A percentile compares a stretch with the other conserved stretches of the same genome.
Evolutionary conservation across 768 basidiomycete genomes (phyloP).

Genomic region (Boletus rufocinnamomeus): DNA sequence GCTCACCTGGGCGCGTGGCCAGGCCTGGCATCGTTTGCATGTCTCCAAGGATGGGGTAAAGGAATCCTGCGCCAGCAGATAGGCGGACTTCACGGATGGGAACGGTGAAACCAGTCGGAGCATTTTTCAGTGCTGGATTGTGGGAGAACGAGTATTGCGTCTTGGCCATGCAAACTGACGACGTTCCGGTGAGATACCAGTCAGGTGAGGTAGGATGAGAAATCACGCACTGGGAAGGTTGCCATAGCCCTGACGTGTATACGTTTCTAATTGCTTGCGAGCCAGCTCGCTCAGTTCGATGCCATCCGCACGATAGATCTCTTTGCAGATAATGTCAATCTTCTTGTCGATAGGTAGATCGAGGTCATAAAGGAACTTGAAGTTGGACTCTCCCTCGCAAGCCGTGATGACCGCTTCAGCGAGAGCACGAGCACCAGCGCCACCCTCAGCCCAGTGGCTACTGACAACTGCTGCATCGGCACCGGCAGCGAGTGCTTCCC

Average conservation of each 20-base stretch:
- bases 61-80: constrained; percentile 92
- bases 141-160: constrained; percentile 98
- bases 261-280: constrained; percentile 82
- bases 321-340: constrained; percentile 82
- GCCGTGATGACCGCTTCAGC: constrained; percentile 90
- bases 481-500: constrained; percentile 78
- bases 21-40: constrained; percentile 99
- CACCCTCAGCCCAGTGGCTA: constrained; percentile 98
- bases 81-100: constrained; percentile 87
- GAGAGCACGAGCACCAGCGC: constrained; percentile 83
- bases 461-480: constrained; percentile 95
- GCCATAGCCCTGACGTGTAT: constrained; percentile 86
- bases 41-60: constrained; percentile 93
- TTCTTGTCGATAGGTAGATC: constrained; percentile 83
- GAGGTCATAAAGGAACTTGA: constrained; percentile 93
- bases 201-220: neutral
- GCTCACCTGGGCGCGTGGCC: constrained; percentile 81
- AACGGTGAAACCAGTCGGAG: constrained; percentile 89
- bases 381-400: constrained; percentile 79
- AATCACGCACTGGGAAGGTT: constrained; percentile 68
- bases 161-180: constrained; percentile 91
- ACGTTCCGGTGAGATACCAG: constrained; percentile 8
- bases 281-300: constrained; percentile 87
- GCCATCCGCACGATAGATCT: constrained; percentile 93
- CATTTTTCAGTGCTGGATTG: constrained; percentile 87